Percentiles rank a stretch among this genome's conserved stretches.
Conservation (phyloP, 768 basidiomycete genomes). For the Naganishia kalamii region DNA sequence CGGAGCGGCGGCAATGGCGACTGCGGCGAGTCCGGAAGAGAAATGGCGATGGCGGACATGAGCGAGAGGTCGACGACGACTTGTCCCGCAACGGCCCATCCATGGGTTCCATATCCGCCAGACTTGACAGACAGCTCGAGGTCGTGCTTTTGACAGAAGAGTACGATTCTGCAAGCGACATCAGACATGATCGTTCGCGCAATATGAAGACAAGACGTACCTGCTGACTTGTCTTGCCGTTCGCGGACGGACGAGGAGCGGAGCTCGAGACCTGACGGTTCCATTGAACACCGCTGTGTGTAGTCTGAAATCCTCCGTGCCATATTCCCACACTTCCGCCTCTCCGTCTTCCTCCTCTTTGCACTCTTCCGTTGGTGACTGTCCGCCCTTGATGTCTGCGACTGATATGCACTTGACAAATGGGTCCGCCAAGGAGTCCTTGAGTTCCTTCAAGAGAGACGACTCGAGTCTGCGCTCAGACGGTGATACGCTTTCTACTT, state of each 20-base stretch:
- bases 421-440: not conserved
- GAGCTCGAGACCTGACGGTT: slow-evolving; percentile 58
- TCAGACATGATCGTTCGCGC: slow-evolving; percentile 12
- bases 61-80: slow-evolving; percentile 73
- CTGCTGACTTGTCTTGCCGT: slow-evolving; percentile 76
- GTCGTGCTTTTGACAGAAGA: slow-evolving; percentile 65
- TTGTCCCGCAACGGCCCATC: slow-evolving; percentile 81
- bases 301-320: slow-evolving; percentile 29
- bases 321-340: slow-evolving; percentile 20
- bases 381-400: not conserved
- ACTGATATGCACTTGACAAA: not conserved
- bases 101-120: slow-evolving; percentile 84
- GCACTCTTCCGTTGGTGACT: not conserved
- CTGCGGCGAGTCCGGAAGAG: slow-evolving; percentile 38
- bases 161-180: slow-evolving; percentile 53
- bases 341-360: slow-evolving; percentile 15
- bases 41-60: slow-evolving; percentile 64
- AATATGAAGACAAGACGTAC: slow-evolving; percentile 49
- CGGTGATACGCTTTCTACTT: slow-evolving; percentile 6
- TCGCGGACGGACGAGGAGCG: slow-evolving; percentile 64
- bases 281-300: slow-evolving; percentile 62
- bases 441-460: slow-evolving; percentile 12
- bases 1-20: slow-evolving; percentile 1
- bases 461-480: slow-evolving; percentile 3
- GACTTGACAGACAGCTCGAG: slow-evolving; percentile 76